Percentiles rank a stretch among this genome's conserved stretches.
These are phyloP conservation scores for Pleurostoma richardsiae DNA, from an alignment of 2,329 filamentous ascomycete genomes.

Conservation along the genomic window DNA sequence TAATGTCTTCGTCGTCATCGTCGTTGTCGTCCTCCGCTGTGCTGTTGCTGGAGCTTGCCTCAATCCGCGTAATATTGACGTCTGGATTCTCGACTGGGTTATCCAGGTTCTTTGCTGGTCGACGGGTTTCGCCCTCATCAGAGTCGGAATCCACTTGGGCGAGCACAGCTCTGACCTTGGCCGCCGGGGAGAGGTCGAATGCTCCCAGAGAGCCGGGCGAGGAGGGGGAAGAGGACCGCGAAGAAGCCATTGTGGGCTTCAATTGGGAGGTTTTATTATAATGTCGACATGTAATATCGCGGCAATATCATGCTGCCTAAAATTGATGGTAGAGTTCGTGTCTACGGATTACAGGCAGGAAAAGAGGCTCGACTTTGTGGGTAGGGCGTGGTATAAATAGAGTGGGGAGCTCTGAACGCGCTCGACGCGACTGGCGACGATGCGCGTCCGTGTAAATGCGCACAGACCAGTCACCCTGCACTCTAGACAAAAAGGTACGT, in stretches of 20 bases:
- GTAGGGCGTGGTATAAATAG: neutral
- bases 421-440: neutral
- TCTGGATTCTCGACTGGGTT: slow-evolving; percentile 1
- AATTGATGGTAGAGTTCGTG: too few relatives aligned
- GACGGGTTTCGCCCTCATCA: slow-evolving; percentile 29
- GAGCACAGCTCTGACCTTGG: slow-evolving; percentile 51
- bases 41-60: too few relatives aligned
- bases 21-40: slow-evolving; percentile 19
- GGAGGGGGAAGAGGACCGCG: slow-evolving; percentile 38
- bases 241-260: slow-evolving; percentile 39
- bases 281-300: neutral
- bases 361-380: neutral
- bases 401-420: neutral
- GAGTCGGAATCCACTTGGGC: slow-evolving; percentile 45
- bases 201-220: slow-evolving; percentile 35
- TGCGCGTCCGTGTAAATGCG: neutral
- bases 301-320: neutral
- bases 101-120: neutral
- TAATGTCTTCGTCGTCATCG: slow-evolving; percentile 43
- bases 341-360: neutral
- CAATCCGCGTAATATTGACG: too few relatives aligned
- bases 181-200: slow-evolving; percentile 44
- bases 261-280: slow-evolving; percentile 1
- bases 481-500: too few relatives aligned
- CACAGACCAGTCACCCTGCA: neutral